Conservation (phyloP, 441 rosid genomes). For the Theobroma grandiflorum region DNA sequence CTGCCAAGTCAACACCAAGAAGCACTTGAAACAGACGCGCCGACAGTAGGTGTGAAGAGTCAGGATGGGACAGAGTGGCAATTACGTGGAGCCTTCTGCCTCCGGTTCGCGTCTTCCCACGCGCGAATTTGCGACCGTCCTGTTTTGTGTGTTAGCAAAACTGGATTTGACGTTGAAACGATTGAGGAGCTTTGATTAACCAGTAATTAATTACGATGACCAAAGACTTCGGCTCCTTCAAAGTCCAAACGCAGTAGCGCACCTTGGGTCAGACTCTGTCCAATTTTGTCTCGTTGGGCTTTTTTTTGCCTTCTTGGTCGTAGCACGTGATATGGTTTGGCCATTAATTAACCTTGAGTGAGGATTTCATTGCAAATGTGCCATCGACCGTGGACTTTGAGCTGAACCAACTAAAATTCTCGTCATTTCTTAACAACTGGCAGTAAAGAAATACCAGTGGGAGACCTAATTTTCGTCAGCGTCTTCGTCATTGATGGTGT, state of each 20-base stretch:
- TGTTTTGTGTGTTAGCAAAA: neutral
- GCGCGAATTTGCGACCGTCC: slow-evolving; percentile 9
- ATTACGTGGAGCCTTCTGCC: neutral
- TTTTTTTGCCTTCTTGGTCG: neutral
- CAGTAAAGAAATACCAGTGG: neutral
- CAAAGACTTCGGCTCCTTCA: neutral
- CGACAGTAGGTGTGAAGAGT: neutral
- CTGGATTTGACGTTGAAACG: neutral
- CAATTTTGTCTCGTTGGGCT: neutral
- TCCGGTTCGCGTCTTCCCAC: neutral
- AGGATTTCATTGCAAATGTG: neutral
- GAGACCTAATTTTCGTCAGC: neutral
- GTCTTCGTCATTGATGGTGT: slow-evolving; percentile 16
- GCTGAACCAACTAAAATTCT: neutral
- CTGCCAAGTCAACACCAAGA: neutral
- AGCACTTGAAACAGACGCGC: neutral
- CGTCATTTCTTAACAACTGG: neutral
- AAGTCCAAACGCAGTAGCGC: neutral
- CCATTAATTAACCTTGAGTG: neutral
- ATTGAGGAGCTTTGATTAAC: neutral
- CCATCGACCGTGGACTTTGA: neutral
- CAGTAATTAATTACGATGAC: neutral
- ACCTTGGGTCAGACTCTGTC: neutral
- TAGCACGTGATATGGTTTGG: neutral
- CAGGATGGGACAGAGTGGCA: neutral